phyloP scores from a whole-genome alignment of 202 grass and related monocot species.

The Bolboschoenoplectus hybrid region DNA sequence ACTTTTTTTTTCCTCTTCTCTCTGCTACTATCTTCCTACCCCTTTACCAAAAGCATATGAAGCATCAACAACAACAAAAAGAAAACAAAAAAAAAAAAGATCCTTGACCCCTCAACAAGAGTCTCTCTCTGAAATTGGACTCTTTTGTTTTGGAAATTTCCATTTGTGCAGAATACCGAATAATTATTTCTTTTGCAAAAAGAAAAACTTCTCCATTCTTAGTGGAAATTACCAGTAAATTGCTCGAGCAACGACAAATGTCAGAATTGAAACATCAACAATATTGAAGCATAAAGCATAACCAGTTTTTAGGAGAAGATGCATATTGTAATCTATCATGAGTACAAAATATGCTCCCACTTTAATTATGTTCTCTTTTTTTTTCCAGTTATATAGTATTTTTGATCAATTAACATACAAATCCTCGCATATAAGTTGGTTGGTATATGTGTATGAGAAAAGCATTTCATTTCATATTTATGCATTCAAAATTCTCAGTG shows the following conservation, averaged over 20 bases:
- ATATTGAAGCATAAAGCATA: conserved; percentile 4
- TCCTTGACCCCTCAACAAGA: not conserved
- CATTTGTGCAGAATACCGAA: not conserved
- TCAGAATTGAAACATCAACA: not conserved
- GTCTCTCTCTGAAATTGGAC: not conserved
- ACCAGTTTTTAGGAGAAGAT: not conserved
- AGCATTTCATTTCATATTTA: not conserved
- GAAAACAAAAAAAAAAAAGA: too few species aligned
- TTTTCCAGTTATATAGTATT: not conserved
- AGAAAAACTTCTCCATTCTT: not conserved
- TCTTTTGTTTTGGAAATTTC: not conserved
- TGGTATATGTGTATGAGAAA: not conserved
- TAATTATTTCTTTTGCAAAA: not conserved
- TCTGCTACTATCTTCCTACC: not conserved
- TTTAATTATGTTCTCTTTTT: not conserved
- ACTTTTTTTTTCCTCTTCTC: not conserved
- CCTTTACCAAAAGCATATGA: not conserved
- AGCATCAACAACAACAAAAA: too few species aligned
- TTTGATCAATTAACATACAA: not conserved
- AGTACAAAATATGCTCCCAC: not conserved
- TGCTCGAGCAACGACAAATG: not conserved
- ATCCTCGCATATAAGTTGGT: conserved; percentile 2
- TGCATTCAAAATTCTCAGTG: not conserved
- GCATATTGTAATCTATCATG: conserved; percentile 10
- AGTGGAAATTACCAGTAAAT: not conserved